Conservation (phyloP, 1,284 basidiomycete species). For the Puccinia triticina region DNA sequence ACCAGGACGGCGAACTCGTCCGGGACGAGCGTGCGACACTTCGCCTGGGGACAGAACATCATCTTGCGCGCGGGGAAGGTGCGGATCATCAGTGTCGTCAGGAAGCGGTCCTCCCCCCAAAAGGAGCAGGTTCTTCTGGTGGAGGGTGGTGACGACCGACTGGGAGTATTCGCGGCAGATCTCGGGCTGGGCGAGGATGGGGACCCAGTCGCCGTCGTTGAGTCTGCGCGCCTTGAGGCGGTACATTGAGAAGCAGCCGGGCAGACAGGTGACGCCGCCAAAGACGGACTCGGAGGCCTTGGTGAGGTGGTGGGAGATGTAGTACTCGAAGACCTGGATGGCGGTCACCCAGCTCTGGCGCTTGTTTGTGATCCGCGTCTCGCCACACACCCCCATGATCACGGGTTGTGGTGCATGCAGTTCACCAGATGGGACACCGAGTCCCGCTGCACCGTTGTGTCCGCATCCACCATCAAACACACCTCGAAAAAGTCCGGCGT, state of each 20-base stretch:
- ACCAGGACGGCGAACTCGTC: conserved; percentile 91
- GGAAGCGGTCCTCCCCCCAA: conserved; percentile 94
- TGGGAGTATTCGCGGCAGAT: conserved; percentile 98
- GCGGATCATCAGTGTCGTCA: conserved; percentile 89
- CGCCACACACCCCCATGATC: conserved; percentile 99
- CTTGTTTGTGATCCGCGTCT: conserved; percentile 98
- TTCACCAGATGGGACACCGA: conserved; percentile 86
- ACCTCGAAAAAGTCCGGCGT: conserved; percentile 99
- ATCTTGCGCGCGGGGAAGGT: conserved; percentile 95
- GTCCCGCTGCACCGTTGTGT: conserved; percentile 87
- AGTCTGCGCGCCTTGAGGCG: conserved; percentile 88
- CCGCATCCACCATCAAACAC: conserved; percentile 97
- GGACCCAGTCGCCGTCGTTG: conserved; percentile 92
- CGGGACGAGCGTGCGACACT: conserved; percentile 92
- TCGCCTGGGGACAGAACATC: conserved; percentile 97
- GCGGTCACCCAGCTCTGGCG: conserved; percentile 95
- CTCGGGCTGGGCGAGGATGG: conserved; percentile 93
- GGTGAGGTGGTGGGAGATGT: conserved; percentile 96
- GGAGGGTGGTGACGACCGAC: conserved; percentile 85
- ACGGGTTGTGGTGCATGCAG: conserved; percentile 96
- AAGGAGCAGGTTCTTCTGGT: conserved; percentile 95
- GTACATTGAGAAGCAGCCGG: conserved; percentile 99
- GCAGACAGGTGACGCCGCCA: conserved; percentile 97
- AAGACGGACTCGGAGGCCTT: conserved; percentile 99
- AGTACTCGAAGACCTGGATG: conserved; percentile 88